A percentile compares a stretch with the other conserved stretches of the same genome.
Evolutionary conservation across 805 yeast species (phyloP).

Genomic region (Kodamaea kaohsiungensis): DNA sequence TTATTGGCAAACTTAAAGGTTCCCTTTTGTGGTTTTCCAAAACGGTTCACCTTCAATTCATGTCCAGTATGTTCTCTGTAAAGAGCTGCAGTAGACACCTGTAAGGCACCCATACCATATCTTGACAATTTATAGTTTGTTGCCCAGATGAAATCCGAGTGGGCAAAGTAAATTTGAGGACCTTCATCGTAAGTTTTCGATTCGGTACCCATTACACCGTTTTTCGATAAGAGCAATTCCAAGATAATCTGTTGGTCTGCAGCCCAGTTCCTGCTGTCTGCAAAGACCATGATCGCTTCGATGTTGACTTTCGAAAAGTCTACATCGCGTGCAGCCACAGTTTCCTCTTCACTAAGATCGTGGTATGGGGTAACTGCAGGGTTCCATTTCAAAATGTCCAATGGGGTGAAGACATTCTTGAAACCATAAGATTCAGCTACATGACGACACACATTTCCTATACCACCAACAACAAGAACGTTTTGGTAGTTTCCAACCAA

Average conservation of each 20-base stretch:
- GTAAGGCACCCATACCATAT: slow-evolving; percentile 94
- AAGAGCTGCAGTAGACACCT: slow-evolving; percentile 82
- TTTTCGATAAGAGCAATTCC: slow-evolving; percentile 72
- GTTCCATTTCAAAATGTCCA: slow-evolving; percentile 82
- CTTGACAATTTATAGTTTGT: slow-evolving; percentile 79
- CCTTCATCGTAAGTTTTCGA: slow-evolving; percentile 72
- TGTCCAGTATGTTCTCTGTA: slow-evolving; percentile 83
- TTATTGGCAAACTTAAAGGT: slow-evolving; percentile 84
- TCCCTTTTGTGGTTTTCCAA: slow-evolving; percentile 88
- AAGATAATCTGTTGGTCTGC: slow-evolving; percentile 88
- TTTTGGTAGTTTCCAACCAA: slow-evolving; percentile 66
- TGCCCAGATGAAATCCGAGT: slow-evolving; percentile 92
- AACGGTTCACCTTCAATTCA: slow-evolving; percentile 76
- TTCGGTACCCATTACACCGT: slow-evolving; percentile 84
- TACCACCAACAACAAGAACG: slow-evolving; percentile 87
- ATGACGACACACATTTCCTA: slow-evolving; percentile 78
- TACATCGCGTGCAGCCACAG: slow-evolving; percentile 49
- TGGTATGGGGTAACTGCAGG: slow-evolving; percentile 88
- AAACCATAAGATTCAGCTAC: slow-evolving; percentile 87
- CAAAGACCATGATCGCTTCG: slow-evolving; percentile 85
- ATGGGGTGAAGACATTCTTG: slow-evolving; percentile 76
- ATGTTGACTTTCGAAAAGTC: slow-evolving; percentile 70
- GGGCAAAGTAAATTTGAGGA: slow-evolving; percentile 84
- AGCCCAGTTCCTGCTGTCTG: slow-evolving; percentile 92
- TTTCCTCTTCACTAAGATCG: slow-evolving; percentile 71